Base-by-base conservation (phyloP, 805 yeast species). In the Candida palmyrensis region DNA sequence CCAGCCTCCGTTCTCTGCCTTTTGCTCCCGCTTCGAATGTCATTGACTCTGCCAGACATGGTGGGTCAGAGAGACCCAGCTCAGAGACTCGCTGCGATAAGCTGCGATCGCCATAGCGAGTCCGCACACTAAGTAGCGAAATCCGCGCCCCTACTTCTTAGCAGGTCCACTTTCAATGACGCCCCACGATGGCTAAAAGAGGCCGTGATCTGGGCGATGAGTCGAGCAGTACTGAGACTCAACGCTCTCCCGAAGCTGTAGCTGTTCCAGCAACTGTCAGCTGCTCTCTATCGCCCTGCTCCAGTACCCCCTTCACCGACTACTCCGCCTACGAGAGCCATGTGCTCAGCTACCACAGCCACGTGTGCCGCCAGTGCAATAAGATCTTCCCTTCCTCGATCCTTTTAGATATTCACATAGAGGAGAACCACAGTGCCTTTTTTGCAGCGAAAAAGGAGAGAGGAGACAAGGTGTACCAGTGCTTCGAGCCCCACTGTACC, bases 341-440 rank as follows among this genome's bases (percentile, higher is more conserved):
- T 27, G 31, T 30, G 37, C 43, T 38, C 51, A 49, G 32, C 6
- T 32, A 4, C 52, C 68, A 47, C 49, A 52, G 41, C 28, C 45
- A 59, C 40, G 41, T 50, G 2, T 71, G 77, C 38, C 32, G 41
- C 0, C 54, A 49, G 23, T 72, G 78, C 41, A 39, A 44, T 7
- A 53, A 45, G 26, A 53, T 48, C 38, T 69, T 75, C 36, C 78
- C 79, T 0, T 57, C 62, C n/a, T 55, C 59, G 8, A 45, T 38
- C 25, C 41, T 68, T 6, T 51, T 77, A 14, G 59, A 63, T 4
- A 42, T 76, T 11, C 83, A 77, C 41, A 60, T 75, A 1, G 58
- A 62, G 17, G 82, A 77, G 41, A 54, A 57, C 36, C 82, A 77
- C 43, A 70, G 73, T 45, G 74, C 79, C 3, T 66, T 75, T 27